Conservation (phyloP, 2,329 filamentous ascomycete genomes). For the Exophiala viscosa region DNA sequence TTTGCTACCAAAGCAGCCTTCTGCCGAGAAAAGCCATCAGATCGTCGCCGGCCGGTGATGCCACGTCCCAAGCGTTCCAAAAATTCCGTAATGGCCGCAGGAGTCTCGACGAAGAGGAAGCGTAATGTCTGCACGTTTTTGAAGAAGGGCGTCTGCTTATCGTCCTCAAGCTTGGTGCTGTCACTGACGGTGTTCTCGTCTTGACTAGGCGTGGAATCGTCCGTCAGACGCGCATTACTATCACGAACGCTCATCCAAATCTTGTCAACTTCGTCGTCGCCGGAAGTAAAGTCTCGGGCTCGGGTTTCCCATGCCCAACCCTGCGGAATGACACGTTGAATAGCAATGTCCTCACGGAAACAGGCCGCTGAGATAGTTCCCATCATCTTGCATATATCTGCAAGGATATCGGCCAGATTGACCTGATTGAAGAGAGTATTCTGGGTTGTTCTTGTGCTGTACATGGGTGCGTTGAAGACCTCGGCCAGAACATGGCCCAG, state of each 20-base stretch:
- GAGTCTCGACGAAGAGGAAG: slow-evolving; percentile 72
- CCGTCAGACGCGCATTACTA: background rate
- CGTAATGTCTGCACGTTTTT: slow-evolving; percentile 77
- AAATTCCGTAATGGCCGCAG: slow-evolving; percentile 76
- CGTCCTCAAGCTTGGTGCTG: slow-evolving; percentile 29
- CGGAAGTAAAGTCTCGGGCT: slow-evolving; percentile 37
- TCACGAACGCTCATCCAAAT: slow-evolving; percentile 25
- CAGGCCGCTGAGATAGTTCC: slow-evolving; percentile 75
- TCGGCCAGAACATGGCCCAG: slow-evolving; percentile 71
- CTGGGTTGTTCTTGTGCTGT: slow-evolving; percentile 60
- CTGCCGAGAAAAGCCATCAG: slow-evolving; percentile 62
- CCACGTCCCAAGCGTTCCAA: slow-evolving; percentile 82
- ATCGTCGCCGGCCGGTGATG: slow-evolving; percentile 68
- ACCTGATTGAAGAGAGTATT: slow-evolving; percentile 66
- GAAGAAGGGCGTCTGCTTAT: slow-evolving; percentile 46
- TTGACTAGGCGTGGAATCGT: slow-evolving; percentile 8
- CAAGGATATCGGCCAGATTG: slow-evolving; percentile 82
- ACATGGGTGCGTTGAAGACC: slow-evolving; percentile 64
- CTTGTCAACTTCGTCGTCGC: slow-evolving; percentile 42
- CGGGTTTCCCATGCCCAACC: slow-evolving; percentile 49
- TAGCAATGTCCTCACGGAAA: slow-evolving; percentile 76
- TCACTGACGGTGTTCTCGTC: slow-evolving; percentile 20
- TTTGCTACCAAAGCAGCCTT: slow-evolving; percentile 60
- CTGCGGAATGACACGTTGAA: slow-evolving; percentile 70
- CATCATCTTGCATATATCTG: slow-evolving; percentile 67